These are phyloP conservation scores for Trametopsis cervina DNA, from an alignment of 768 basidiomycete species.

Conservation along the genomic window DNA sequence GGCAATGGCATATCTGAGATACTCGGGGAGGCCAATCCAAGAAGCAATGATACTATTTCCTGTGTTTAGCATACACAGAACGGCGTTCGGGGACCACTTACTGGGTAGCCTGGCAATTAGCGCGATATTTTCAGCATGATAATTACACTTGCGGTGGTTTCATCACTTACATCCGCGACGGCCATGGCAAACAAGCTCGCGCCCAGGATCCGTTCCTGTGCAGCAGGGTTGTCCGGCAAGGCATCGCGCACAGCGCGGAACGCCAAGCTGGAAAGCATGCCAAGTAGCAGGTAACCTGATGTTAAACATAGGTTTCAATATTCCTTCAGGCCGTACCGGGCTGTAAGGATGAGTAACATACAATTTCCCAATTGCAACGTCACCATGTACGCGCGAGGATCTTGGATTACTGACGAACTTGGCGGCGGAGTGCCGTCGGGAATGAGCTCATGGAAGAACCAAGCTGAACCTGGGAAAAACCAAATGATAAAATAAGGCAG, in stretches of 20 bases:
- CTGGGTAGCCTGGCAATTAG: constrained; percentile 11
- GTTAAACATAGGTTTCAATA: too few species aligned
- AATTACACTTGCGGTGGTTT: too few species aligned
- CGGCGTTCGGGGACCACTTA: constrained; percentile 11
- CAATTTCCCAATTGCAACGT: constrained; percentile 67
- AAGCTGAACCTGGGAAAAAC: constrained; percentile 51
- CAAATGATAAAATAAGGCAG: constrained; percentile 45
- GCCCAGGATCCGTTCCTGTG: constrained; percentile 65
- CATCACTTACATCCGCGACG: constrained; percentile 67
- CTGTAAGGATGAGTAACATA: constrained; percentile 18
- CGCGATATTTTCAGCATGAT: too few species aligned
- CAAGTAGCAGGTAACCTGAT: constrained; percentile 55
- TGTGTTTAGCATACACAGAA: neutral
- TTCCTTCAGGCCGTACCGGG: too few species aligned
- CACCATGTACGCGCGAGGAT: constrained; percentile 49
- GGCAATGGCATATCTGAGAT: constrained; percentile 41
- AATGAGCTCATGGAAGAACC: constrained; percentile 64
- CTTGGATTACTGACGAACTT: constrained; percentile 25
- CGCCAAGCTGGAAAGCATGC: constrained; percentile 57
- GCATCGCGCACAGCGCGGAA: constrained; percentile 63
- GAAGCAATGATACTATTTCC: constrained; percentile 47
- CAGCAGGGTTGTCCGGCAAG: constrained; percentile 44
- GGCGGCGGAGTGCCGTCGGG: constrained; percentile 34
- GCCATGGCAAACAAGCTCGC: constrained; percentile 56
- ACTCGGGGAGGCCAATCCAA: constrained; percentile 49